A percentile compares a stretch with the other conserved stretches of the same genome.
Conservation (phyloP, 768 basidiomycete genomes). For the Sistotremastrum niveocremeum region DNA sequence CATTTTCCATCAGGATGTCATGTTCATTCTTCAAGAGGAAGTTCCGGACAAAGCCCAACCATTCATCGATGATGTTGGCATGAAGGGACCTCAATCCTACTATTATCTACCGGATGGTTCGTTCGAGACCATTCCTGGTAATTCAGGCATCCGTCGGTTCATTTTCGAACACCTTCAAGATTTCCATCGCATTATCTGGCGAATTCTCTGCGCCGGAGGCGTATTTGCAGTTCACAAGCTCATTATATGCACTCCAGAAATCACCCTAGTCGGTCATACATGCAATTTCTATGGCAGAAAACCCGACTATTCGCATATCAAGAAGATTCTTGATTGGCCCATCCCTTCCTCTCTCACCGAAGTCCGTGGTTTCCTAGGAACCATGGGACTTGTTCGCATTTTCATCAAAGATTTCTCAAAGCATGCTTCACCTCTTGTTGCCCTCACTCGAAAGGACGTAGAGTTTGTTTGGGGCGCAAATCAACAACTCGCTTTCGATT, state of each 20-base stretch:
- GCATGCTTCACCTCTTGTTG: slow-evolving; percentile 7
- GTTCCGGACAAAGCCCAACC: slow-evolving; percentile 24
- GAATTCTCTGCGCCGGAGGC: slow-evolving; percentile 21
- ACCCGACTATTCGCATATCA: slow-evolving; percentile 14
- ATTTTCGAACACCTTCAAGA: slow-evolving; percentile 26
- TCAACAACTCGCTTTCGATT: slow-evolving; percentile 6
- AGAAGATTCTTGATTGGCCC: slow-evolving; percentile 16
- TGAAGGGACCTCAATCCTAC: slow-evolving; percentile 20
- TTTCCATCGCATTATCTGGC: slow-evolving; percentile 24
- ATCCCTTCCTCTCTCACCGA: slow-evolving; percentile 8
- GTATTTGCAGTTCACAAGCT: slow-evolving; percentile 26
- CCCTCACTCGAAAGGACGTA: slow-evolving; percentile 10
- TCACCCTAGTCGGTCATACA: slow-evolving; percentile 23
- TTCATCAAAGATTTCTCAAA: slow-evolving; percentile 14
- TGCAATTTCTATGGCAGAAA: slow-evolving; percentile 23
- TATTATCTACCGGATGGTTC: slow-evolving; percentile 17
- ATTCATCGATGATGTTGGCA: slow-evolving; percentile 27
- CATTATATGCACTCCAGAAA: slow-evolving; percentile 14
- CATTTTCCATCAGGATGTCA: slow-evolving; percentile 27
- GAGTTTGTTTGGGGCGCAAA: slow-evolving; percentile 9
- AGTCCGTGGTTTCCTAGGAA: slow-evolving; percentile 15
- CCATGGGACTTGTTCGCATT: slow-evolving; percentile 7
- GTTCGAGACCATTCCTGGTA: slow-evolving; percentile 24
- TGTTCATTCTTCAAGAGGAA: slow-evolving; percentile 23
- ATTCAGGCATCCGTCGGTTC: slow-evolving; percentile 23